Evolutionary conservation across 75 land plant genomes (phyloP).

Genomic region (Pinus albicaulis): DNA sequence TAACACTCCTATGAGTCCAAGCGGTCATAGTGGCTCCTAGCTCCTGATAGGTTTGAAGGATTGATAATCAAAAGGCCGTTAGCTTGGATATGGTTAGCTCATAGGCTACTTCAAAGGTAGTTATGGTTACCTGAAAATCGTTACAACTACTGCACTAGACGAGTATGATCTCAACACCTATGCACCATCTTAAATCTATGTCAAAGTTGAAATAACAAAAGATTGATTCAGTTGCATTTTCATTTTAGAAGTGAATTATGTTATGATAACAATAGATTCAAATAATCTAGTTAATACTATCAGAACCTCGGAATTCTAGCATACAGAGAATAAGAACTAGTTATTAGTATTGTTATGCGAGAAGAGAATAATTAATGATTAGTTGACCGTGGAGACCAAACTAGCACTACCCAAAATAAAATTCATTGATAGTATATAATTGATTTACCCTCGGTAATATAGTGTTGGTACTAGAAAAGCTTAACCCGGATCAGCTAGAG

Average conservation of each 20-base stretch:
- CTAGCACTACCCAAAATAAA: too few relatives aligned
- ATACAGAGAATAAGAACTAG: too few relatives aligned
- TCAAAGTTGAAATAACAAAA: slow-evolving; percentile 32
- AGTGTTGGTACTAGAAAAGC: slow-evolving; percentile 72
- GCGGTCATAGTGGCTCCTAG: slow-evolving; percentile 27
- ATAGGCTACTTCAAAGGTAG: slow-evolving; percentile 59
- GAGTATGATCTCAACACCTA: slow-evolving; percentile 40
- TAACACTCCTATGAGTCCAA: too few relatives aligned
- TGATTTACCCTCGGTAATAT: slow-evolving; percentile 66
- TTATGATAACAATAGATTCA: too few relatives aligned
- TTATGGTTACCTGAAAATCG: slow-evolving; percentile 38
- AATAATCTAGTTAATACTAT: too few relatives aligned
- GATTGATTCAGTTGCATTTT: neutral
- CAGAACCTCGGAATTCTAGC: too few relatives aligned
- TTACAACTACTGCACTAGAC: slow-evolving; percentile 29
- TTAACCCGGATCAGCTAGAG: slow-evolving; percentile 67
- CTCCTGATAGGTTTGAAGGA: slow-evolving; percentile 58
- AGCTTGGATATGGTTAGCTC: slow-evolving; percentile 21
- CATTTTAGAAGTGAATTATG: too few relatives aligned
- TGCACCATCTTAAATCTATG: slow-evolving; percentile 47
- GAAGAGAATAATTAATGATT: too few relatives aligned
- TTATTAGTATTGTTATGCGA: too few relatives aligned
- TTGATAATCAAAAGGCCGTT: slow-evolving; percentile 42
- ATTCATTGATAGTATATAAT: too few relatives aligned
- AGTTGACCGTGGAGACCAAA: too few relatives aligned